Evolutionary conservation across 148 eudicot genomes (phyloP).

Genomic region (Nyssa sinensis): DNA sequence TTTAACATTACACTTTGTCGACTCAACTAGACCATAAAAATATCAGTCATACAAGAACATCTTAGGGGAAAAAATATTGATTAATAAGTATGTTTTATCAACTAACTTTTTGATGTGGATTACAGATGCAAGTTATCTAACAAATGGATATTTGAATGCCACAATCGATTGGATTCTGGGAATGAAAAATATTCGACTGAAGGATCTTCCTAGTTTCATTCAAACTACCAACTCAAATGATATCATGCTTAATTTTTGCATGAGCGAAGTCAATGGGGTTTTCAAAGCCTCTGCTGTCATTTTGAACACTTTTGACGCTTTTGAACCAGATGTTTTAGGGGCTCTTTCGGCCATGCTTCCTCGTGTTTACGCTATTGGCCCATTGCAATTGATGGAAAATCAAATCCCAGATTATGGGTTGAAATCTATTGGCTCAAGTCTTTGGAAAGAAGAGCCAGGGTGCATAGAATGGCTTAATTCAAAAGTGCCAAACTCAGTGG

Average conservation of each 20-base stretch:
- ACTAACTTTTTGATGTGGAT: neutral
- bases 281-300: constrained; percentile 26
- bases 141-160: constrained; percentile 38
- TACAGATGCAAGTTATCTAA: constrained; percentile 29
- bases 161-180: constrained; percentile 26
- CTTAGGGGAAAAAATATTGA: too few relatives aligned
- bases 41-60: too few relatives aligned
- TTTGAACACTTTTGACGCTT: constrained; percentile 40
- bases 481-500: constrained; percentile 28
- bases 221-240: constrained; percentile 35
- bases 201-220: constrained; percentile 38
- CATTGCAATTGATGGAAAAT: constrained; percentile 25
- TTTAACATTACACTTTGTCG: too few relatives aligned
- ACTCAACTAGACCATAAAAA: too few relatives aligned
- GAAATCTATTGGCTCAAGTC: constrained; percentile 28
- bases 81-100: too few relatives aligned
- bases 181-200: constrained; percentile 17
- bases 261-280: neutral
- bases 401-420: constrained; percentile 15
- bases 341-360: constrained; percentile 26
- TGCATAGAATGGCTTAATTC: constrained; percentile 47
- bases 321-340: constrained; percentile 31
- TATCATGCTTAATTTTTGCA: constrained; percentile 18
- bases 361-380: constrained; percentile 32
- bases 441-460: constrained; percentile 41